Evolutionary conservation across 306 rosid species (phyloP), one percentile per base, ranked within the genome.

Genomic region (Prinsepia uniflora): DNA sequence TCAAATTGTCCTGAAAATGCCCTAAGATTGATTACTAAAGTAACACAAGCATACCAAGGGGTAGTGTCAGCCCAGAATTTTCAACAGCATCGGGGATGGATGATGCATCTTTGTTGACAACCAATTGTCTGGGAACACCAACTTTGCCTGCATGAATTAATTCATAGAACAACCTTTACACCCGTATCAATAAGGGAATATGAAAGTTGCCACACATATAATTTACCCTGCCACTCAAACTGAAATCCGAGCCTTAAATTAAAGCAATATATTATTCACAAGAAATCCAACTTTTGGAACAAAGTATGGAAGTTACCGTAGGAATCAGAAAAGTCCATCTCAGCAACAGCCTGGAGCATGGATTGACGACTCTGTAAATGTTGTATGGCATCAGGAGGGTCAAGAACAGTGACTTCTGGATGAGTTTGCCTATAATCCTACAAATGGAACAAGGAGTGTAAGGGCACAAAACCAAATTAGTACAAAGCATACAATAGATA

Each of bases 291-390:
- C 5, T 15, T 41, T 12, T 15, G 53, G 53, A 72, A 50, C 20
- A 50, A 54, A n/a, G 53, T 57, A 65, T 9, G 24, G 11, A 76
- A 55, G 14, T 40, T 92, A 92, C 95, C 98, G 71, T 87, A 82
- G 5, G 90, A 81, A 44, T 86, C 92, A 50, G 87, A 89, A 78
- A 92, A 86, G 69, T 79, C 77, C 87, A 92, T 81, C 71, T 92
- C 98, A 36, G 96, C 96, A 73, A 92, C 98, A 54, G 98, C 98
- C 81, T 92, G 96, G 57, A 89, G 98, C 98, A 92, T 92, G 80
- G 82, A 88, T 48, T 92, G 98, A 63, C 98, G 92, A 71, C 74
- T 89, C 69, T 81, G 96, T 73, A 89, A 69, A 77, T 81, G 92
- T 63, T 86, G 95, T 77, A 92, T 92, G 75, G 95, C 92, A 83